Base-by-base conservation (phyloP, 768 basidiomycete species). In the Psilocybe sp. region DNA sequence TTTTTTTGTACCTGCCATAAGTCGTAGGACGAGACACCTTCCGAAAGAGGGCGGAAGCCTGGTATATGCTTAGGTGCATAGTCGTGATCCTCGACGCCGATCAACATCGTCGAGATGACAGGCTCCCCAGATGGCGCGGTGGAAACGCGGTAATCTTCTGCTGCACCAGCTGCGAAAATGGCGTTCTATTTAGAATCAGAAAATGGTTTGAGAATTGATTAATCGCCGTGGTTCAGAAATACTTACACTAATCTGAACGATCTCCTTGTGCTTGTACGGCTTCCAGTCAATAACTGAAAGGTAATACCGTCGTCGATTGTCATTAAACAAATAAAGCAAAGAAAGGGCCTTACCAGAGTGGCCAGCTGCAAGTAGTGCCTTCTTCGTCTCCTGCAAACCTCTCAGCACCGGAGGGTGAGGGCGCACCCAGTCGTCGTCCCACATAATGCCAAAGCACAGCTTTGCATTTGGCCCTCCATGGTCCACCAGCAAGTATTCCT, bases 331-430 rank as follows among this genome's bases (percentile, higher is more conserved):
- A 33, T 28, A 18, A 39, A 11, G 49, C 19, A 12, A 13, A 18
- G 31, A 42, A 37, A 16, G 6, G 8, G 13, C 5, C 33, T 34
- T 43, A 85, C 88, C 84, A 66, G 75, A 70, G 64, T 91, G 86
- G 4, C 89, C 87, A 12, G 78, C 82, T 5, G 70, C 71, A 4
- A 75, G 47, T 19, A 92, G 65, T 0, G 87, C 85, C 4, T 69
- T 61, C 63, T 82, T 81, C 1, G 76, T 71, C 37, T 69, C 67
- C 57, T 82, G 72, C 38, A 92, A 61, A 1, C 80, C 88, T 34
- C 90, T 70, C 6, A 58, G 60, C 15, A 89, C 66, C 0, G 90
- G 88, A 1, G 88, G 86, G 55, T 83, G 77, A 0, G 89, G 87
- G 19, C 67, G 58, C 11, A 79, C 64, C n/a, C 74, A 45, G 1